phyloP scores from a whole-genome alignment of 2,329 filamentous ascomycete species.

The Leptographium lundbergii region DNA sequence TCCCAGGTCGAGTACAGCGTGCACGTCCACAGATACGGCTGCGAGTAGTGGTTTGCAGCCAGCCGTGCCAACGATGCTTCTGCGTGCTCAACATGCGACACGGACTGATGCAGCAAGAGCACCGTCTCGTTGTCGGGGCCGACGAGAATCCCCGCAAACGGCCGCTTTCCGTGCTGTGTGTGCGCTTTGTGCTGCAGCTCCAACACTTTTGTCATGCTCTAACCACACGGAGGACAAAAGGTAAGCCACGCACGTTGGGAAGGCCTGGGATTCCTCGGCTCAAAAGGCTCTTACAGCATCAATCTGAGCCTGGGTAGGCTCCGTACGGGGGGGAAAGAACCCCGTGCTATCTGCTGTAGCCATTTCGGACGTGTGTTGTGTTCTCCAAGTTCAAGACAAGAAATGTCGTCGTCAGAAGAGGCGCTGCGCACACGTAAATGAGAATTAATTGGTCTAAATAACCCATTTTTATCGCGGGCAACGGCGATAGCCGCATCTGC shows the following conservation, averaged over 20 bases:
- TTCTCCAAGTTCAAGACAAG: background rate
- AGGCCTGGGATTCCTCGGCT: background rate
- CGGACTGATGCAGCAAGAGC: constrained; percentile 33
- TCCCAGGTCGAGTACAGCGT: constrained; percentile 42
- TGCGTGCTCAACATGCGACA: constrained; percentile 40
- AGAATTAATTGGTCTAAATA: background rate
- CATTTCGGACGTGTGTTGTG: background rate
- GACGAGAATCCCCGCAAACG: constrained; percentile 32
- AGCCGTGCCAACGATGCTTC: constrained; percentile 36
- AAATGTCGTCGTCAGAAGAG: background rate
- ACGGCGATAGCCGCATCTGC: background rate
- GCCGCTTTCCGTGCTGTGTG: constrained; percentile 29
- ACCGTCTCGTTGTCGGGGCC: constrained; percentile 36
- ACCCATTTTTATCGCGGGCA: background rate
- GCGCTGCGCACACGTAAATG: background rate
- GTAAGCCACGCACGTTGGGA: background rate
- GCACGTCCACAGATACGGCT: constrained; percentile 33
- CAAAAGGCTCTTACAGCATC: background rate
- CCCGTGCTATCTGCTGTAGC: background rate
- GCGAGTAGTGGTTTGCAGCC: constrained; percentile 33
- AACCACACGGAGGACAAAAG: background rate
- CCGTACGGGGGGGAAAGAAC: background rate
- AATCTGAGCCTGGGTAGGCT: background rate
- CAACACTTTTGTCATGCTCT: background rate
- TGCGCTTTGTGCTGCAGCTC: constrained; percentile 26